Conservation (phyloP, 345 rosid genomes). For the Acer negundo region DNA sequence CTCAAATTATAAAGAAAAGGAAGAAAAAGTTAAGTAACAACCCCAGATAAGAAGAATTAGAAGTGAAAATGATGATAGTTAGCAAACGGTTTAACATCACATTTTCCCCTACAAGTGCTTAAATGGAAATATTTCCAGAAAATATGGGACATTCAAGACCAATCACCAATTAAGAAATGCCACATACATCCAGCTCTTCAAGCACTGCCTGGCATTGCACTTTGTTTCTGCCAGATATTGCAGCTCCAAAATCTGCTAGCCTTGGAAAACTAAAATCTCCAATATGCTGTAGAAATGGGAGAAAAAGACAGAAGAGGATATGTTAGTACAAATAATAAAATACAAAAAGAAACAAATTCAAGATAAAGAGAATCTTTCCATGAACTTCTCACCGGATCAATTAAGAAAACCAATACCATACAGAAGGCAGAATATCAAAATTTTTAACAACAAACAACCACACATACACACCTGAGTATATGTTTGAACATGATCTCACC, state of each 20-base stretch:
- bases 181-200: constrained; percentile 97
- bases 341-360: background rate
- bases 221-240: constrained; percentile 92
- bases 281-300: constrained; percentile 67
- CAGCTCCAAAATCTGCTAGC: constrained; percentile 99
- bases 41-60: background rate
- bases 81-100: background rate
- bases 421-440: background rate
- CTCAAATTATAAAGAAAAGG: background rate
- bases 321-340: background rate
- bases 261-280: constrained; percentile 90
- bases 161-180: constrained; percentile 2
- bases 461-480: constrained; percentile 64
- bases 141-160: background rate
- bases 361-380: background rate
- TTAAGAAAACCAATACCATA: background rate
- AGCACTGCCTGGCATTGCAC: constrained; percentile 86
- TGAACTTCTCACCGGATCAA: constrained; percentile 1
- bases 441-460: constrained; percentile 12
- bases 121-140: background rate
- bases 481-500: constrained; percentile 95
- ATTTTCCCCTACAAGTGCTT: background rate
- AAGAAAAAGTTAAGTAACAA: background rate
- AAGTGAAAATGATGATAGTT: too few species aligned
- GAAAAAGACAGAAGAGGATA: background rate